Evolutionary conservation across 140 eudicot species (phyloP).

Genomic region (Anethum foeniculum): DNA sequence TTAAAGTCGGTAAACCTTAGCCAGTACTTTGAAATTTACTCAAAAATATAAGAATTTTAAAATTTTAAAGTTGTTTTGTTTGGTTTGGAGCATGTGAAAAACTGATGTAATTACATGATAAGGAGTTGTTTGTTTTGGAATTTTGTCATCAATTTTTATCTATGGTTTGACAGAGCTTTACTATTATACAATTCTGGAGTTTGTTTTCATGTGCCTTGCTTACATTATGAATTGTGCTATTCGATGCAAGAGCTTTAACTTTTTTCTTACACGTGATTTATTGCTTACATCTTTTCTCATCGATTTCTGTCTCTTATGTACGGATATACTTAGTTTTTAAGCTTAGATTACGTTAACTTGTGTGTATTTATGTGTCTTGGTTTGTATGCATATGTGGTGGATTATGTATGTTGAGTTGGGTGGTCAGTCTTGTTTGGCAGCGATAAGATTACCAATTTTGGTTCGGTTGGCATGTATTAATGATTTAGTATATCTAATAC

Average conservation of each 20-base stretch:
- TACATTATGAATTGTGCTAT: neutral
- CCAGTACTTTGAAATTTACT: no score
- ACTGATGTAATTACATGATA: neutral
- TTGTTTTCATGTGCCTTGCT: neutral
- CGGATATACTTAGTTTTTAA: neutral
- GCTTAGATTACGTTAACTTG: neutral
- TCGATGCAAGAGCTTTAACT: slow-evolving; percentile 1
- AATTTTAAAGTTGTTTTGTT: neutral
- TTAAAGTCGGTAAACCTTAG: no score
- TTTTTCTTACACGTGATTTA: neutral
- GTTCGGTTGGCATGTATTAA: neutral
- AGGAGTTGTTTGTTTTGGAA: slow-evolving; percentile 10
- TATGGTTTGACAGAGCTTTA: neutral
- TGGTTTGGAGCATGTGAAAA: neutral
- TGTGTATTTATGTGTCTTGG: no score
- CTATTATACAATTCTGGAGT: neutral
- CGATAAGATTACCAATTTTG: neutral
- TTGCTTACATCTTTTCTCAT: neutral
- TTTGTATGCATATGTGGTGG: neutral
- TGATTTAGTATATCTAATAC: no score
- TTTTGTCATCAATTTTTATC: neutral
- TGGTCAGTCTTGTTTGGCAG: neutral
- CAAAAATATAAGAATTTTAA: no score
- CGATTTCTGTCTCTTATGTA: neutral
- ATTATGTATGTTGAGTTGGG: neutral